A percentile compares a stretch with the other conserved stretches of the same genome.
These are phyloP conservation scores for Citrus trifoliata DNA, from an alignment of 345 rosid genomes.

Conservation along the genomic window DNA sequence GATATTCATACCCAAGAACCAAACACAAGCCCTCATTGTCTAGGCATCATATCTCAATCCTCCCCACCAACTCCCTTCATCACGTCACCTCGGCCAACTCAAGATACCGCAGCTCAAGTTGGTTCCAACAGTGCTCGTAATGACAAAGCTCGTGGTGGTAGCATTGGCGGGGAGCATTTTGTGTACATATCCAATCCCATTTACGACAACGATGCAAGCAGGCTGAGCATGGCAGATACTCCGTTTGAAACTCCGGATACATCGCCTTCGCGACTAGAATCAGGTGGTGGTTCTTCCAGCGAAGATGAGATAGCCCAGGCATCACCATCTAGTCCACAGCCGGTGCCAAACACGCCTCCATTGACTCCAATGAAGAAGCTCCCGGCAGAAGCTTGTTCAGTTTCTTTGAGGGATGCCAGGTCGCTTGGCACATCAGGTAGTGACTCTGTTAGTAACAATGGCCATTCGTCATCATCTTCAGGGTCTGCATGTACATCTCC, in stretches of 20 bases:
- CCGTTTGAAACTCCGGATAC: constrained; percentile 84
- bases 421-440: constrained; percentile 54
- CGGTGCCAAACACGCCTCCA: constrained; percentile 48
- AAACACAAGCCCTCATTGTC: constrained; percentile 25
- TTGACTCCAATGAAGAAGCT: constrained; percentile 86
- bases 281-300: constrained; percentile 35
- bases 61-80: constrained; percentile 23
- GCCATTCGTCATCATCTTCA: constrained; percentile 58
- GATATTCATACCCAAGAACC: constrained; percentile 24
- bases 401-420: constrained; percentile 53
- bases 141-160: constrained; percentile 17
- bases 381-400: constrained; percentile 72
- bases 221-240: constrained; percentile 31
- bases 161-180: constrained; percentile 26
- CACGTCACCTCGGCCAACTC: constrained; percentile 24
- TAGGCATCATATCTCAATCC: constrained; percentile 33
- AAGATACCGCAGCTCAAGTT: constrained; percentile 25
- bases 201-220: constrained; percentile 46
- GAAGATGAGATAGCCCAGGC: constrained; percentile 27
- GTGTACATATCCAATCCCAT: constrained; percentile 90
- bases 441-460: constrained; percentile 53
- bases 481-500: constrained; percentile 77
- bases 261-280: constrained; percentile 69
- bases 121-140: background rate
- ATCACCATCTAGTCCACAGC: background rate